A percentile compares a stretch with the other conserved stretches of the same genome.
phyloP scores from a whole-genome alignment of 441 rosid genomes.

The Hura crepitans region DNA sequence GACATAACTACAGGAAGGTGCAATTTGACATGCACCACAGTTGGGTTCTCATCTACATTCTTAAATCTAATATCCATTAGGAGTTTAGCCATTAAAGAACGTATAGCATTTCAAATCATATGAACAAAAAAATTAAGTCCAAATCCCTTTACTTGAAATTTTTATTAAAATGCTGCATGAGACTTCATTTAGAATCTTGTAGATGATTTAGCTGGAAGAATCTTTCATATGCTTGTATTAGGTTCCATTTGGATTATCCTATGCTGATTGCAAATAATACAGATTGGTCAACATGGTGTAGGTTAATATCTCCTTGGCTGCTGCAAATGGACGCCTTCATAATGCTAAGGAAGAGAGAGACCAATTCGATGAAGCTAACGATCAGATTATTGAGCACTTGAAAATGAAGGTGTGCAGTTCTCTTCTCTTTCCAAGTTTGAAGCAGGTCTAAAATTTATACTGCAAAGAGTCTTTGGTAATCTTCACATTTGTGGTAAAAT shows the following conservation, averaged over 20 bases:
- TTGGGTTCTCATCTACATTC: background rate
- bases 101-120: background rate
- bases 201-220: background rate
- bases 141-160: background rate
- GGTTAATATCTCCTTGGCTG: slow-evolving; percentile 90
- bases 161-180: background rate
- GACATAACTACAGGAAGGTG: background rate
- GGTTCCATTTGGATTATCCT: background rate
- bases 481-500: slow-evolving; percentile 15
- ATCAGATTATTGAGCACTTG: slow-evolving; percentile 78
- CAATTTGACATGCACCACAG: background rate
- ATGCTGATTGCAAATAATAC: slow-evolving; percentile 19
- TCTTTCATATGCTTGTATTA: slow-evolving; percentile 1
- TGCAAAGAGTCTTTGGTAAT: slow-evolving; percentile 9
- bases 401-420: slow-evolving; percentile 62
- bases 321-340: slow-evolving; percentile 79
- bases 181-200: background rate
- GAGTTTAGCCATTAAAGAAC: slow-evolving; percentile 3
- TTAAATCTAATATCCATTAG: background rate
- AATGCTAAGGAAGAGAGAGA: slow-evolving; percentile 89
- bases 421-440: slow-evolving; percentile 16
- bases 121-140: background rate
- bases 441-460: background rate
- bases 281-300: slow-evolving; percentile 27
- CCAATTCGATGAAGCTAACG: slow-evolving; percentile 93